These are phyloP conservation scores for Aspergillus piperis DNA, from an alignment of 2,329 filamentous ascomycete species.

Conservation along the genomic window DNA sequence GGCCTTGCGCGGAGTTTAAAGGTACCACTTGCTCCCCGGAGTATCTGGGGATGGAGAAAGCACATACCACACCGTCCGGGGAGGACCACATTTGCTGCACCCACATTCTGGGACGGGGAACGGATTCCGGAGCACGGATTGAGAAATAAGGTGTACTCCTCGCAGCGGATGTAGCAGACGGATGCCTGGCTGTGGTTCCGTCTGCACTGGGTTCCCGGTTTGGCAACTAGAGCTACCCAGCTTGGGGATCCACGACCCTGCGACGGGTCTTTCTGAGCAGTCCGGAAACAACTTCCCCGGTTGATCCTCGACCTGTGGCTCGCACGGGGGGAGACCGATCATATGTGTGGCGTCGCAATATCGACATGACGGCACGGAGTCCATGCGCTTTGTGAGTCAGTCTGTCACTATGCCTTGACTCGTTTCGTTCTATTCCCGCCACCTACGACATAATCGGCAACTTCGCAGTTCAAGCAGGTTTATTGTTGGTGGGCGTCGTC, in stretches of 20 bases:
- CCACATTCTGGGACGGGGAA: background rate
- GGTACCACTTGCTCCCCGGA: background rate
- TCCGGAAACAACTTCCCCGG: background rate
- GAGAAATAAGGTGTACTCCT: constrained; percentile 16
- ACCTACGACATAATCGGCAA: background rate
- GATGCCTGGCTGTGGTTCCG: background rate
- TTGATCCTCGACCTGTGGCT: background rate
- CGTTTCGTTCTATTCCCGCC: background rate
- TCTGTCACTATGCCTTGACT: background rate
- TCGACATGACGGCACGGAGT: background rate
- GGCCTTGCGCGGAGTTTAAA: constrained; percentile 8
- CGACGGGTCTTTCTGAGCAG: background rate
- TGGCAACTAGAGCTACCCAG: background rate
- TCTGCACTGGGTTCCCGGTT: constrained; percentile 8
- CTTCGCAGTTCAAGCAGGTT: background rate
- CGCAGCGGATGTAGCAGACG: constrained; percentile 16
- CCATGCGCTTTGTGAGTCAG: background rate
- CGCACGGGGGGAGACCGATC: background rate
- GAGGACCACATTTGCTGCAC: constrained; percentile 1
- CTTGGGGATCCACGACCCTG: background rate
- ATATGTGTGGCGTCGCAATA: background rate
- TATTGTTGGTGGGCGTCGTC: background rate
- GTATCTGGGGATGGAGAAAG: background rate
- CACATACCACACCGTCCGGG: background rate
- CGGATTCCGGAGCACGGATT: background rate